Evolutionary conservation across 805 yeast species (phyloP).

Genomic region (Cyberlindnera nakhonratchasimensis): DNA sequence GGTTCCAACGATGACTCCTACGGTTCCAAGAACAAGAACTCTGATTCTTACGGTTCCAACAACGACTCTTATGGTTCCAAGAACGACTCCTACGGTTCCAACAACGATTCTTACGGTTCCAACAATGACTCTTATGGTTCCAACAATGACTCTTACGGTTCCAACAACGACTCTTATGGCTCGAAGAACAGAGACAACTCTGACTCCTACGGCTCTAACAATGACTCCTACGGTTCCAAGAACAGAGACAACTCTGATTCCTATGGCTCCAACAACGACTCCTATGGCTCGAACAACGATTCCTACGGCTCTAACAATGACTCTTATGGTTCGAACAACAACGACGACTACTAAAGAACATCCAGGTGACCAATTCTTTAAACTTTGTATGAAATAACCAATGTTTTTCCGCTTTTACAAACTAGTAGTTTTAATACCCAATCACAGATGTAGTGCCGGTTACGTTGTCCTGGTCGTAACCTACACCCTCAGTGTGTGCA

Average conservation of each 20-base stretch:
- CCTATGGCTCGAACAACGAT: constrained; percentile 2
- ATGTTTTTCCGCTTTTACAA: no score
- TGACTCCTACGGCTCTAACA: constrained; percentile 7
- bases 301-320: not conserved
- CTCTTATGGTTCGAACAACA: constrained; percentile 2
- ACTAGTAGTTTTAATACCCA: no score
- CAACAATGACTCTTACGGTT: constrained; percentile 5
- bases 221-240: constrained; percentile 7
- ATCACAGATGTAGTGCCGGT: no score
- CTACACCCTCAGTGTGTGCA: no score
- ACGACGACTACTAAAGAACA: not conserved
- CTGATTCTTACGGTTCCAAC: constrained; percentile 11
- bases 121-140: constrained; percentile 1
- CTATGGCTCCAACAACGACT: no score
- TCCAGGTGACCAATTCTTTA: no score
- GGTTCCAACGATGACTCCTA: constrained; percentile 3
- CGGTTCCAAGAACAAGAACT: no score
- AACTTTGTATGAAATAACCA: no score
- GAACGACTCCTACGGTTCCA: constrained; percentile 1
- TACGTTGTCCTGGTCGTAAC: no score
- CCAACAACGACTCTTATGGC: no score
- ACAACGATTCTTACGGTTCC: constrained; percentile 5
- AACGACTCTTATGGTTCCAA: no score
- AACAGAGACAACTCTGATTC: not conserved
- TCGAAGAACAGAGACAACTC: not conserved